A percentile compares a stretch with the other conserved stretches of the same genome.
Conservation (phyloP, 768 basidiomycete species). For the Boletus coccyginus region DNA sequence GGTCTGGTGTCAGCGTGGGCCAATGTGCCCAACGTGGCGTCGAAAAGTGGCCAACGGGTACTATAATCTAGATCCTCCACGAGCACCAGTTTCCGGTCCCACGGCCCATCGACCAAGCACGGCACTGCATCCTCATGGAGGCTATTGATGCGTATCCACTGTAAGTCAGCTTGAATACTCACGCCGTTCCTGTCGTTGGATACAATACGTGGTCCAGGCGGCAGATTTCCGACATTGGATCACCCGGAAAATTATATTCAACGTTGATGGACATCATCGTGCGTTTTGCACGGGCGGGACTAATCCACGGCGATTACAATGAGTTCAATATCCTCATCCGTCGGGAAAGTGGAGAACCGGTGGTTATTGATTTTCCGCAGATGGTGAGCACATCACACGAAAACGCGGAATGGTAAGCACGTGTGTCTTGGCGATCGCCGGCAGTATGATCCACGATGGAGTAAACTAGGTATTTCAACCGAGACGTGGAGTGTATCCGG, state of each 20-base stretch:
- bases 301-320: slow-evolving; percentile 99
- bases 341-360: slow-evolving; percentile 68
- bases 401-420: slow-evolving; percentile 89
- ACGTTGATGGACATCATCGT: slow-evolving; percentile 94
- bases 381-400: slow-evolving; percentile 97
- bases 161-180: slow-evolving; percentile 42
- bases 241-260: slow-evolving; percentile 89
- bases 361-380: slow-evolving; percentile 98
- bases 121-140: slow-evolving; percentile 96
- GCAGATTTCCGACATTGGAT: slow-evolving; percentile 78
- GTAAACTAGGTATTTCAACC: slow-evolving; percentile 88
- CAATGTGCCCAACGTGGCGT: not conserved
- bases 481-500: slow-evolving; percentile 95
- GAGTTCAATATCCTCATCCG: slow-evolving; percentile 98
- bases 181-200: not conserved
- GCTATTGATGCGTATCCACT: slow-evolving; percentile 92
- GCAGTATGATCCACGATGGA: slow-evolving; percentile 8
- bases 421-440: slow-evolving; percentile 11
- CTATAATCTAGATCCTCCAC: slow-evolving; percentile 68
- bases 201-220: slow-evolving; percentile 49
- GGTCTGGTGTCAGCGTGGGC: not conserved
- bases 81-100: slow-evolving; percentile 94
- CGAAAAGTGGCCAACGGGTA: not conserved
- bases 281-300: slow-evolving; percentile 85
- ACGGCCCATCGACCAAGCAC: slow-evolving; percentile 86